These are phyloP conservation scores for Pigoraptor vietnamica DNA, from an alignment of 78 protist genomes.

Conservation along the genomic window DNA sequence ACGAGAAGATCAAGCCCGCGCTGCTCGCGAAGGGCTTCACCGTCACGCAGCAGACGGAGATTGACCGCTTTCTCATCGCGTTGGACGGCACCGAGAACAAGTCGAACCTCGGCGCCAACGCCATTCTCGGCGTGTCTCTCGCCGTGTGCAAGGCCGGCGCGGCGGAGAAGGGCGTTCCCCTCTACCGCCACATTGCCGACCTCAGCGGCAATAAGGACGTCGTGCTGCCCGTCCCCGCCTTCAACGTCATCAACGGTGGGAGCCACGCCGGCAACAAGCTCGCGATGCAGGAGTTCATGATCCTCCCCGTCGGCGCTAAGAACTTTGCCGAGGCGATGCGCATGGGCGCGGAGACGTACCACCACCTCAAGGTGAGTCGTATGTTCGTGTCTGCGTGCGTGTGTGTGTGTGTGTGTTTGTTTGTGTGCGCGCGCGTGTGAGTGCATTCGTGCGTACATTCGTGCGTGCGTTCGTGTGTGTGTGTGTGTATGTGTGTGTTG, in stretches of 20 bases:
- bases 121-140: slow-evolving; percentile 95
- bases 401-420: background rate
- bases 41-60: slow-evolving; percentile 72
- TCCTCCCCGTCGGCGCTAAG: slow-evolving; percentile 84
- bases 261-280: slow-evolving; percentile 97
- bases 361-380: slow-evolving; percentile 67
- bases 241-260: slow-evolving; percentile 99
- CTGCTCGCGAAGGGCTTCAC: slow-evolving; percentile 60
- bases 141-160: slow-evolving; percentile 97
- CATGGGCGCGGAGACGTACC: slow-evolving; percentile 96
- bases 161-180: slow-evolving; percentile 75
- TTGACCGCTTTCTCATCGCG: slow-evolving; percentile 82
- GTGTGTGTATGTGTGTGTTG: background rate
- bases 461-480: background rate
- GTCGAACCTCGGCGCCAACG: slow-evolving; percentile 97
- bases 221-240: slow-evolving; percentile 89
- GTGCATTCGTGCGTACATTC: background rate
- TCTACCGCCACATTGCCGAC: slow-evolving; percentile 86
- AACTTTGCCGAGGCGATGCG: slow-evolving; percentile 88
- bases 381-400: background rate
- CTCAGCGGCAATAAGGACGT: slow-evolving; percentile 64
- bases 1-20: slow-evolving; percentile 76
- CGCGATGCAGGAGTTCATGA: slow-evolving; percentile 92
- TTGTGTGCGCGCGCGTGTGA: background rate
- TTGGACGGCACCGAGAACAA: slow-evolving; percentile 94